Percentiles rank a stretch among this genome's conserved stretches.
Conservation (phyloP, 192 early-diverging fungal species). For the Gaertneriomyces semiglobifer region DNA sequence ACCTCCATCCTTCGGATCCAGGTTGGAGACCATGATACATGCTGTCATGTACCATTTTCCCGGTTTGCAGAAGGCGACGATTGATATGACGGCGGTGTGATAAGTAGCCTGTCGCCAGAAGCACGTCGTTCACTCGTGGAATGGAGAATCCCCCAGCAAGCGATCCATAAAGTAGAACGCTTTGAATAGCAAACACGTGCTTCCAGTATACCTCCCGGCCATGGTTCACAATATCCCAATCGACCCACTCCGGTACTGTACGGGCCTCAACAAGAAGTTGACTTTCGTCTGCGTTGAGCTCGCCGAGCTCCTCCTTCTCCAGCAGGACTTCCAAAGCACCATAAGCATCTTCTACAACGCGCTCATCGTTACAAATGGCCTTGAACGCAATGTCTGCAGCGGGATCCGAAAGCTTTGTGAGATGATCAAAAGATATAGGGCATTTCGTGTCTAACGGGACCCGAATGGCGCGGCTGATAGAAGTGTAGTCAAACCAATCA, state of each 20-base stretch:
- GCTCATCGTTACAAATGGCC: too few species aligned
- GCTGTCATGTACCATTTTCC: constrained; percentile 18
- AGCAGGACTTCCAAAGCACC: neutral
- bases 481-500: too few species aligned
- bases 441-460: too few species aligned
- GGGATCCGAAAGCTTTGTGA: too few species aligned
- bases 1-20: constrained; percentile 25
- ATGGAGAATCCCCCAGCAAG: constrained; percentile 28
- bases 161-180: constrained; percentile 21
- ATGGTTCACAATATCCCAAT: constrained; percentile 15
- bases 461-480: too few species aligned
- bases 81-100: constrained; percentile 4
- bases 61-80: constrained; percentile 23
- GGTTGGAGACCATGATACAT: constrained; percentile 17
- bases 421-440: too few species aligned
- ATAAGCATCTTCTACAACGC: too few species aligned
- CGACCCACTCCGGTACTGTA: constrained; percentile 27
- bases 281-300: neutral
- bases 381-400: too few species aligned
- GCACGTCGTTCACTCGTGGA: constrained; percentile 24
- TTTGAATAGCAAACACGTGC: constrained; percentile 13
- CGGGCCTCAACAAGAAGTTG: constrained; percentile 16
- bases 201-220: constrained; percentile 26
- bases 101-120: constrained; percentile 28
- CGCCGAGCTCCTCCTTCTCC: neutral